Conservation (phyloP, 495 filamentous ascomycete genomes). For the Penicillium chermesinum region DNA sequence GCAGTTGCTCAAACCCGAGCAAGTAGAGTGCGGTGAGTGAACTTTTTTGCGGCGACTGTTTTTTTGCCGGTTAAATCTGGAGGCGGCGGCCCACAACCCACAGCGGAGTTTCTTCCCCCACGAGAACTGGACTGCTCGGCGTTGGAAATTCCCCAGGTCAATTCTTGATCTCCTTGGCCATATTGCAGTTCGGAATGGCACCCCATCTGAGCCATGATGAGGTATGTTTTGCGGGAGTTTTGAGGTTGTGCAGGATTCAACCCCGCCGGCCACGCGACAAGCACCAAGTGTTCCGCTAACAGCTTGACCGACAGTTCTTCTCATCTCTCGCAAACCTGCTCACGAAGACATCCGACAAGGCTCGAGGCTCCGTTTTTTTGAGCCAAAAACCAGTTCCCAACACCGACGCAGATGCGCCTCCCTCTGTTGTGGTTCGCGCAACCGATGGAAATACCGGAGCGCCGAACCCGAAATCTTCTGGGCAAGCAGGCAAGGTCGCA, state of each 20-base stretch:
- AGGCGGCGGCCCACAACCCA: slow-evolving; percentile 19
- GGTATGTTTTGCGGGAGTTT: slow-evolving; percentile 38
- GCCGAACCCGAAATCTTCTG: slow-evolving; percentile 28
- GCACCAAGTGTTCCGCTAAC: slow-evolving; percentile 9
- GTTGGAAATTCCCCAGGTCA: slow-evolving; percentile 1
- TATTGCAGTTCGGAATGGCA: slow-evolving; percentile 39
- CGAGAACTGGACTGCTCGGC: slow-evolving; percentile 7
- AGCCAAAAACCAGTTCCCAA: slow-evolving; percentile 65
- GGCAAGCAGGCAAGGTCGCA: slow-evolving; percentile 22
- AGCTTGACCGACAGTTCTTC: slow-evolving; percentile 67
- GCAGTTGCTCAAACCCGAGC: not conserved
- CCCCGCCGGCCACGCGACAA: slow-evolving; percentile 11
- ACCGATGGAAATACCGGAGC: slow-evolving; percentile 60
- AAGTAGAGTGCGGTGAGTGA: slow-evolving; percentile 14
- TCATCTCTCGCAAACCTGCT: slow-evolving; percentile 69
- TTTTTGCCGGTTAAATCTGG: slow-evolving; percentile 18
- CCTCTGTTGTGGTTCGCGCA: slow-evolving; percentile 75
- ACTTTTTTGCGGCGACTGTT: slow-evolving; percentile 22
- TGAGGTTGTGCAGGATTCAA: not conserved
- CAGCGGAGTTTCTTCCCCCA: slow-evolving; percentile 27
- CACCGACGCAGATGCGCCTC: slow-evolving; percentile 26
- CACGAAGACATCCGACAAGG: slow-evolving; percentile 56
- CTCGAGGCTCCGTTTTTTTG: slow-evolving; percentile 74
- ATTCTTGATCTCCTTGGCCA: slow-evolving; percentile 6
- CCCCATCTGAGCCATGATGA: slow-evolving; percentile 67